Conservation (phyloP, 768 basidiomycete species). For the Leccinellum luteum region DNA sequence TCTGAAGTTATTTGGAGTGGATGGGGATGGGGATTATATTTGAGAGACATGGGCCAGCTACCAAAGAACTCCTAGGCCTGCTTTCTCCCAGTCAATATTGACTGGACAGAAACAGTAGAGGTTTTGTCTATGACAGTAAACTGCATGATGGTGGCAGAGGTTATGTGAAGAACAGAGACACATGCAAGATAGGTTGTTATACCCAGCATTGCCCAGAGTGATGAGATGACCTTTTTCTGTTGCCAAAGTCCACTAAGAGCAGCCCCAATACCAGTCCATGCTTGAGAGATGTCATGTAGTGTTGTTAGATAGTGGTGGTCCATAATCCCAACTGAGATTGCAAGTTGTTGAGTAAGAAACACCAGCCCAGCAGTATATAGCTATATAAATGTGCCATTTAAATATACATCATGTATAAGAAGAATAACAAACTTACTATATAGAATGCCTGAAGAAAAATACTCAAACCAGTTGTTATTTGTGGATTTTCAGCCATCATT, state of each 20-base stretch:
- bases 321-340: slow-evolving; percentile 1
- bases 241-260: slow-evolving; percentile 14
- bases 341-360: slow-evolving; percentile 18
- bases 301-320: slow-evolving; percentile 13
- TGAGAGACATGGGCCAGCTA: too few relatives aligned
- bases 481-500: neutral
- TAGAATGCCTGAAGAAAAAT: slow-evolving; percentile 5
- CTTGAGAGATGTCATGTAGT: slow-evolving; percentile 16
- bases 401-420: too few relatives aligned
- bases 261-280: slow-evolving; percentile 25
- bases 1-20: neutral
- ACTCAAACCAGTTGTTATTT: neutral
- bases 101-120: neutral
- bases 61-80: too few relatives aligned
- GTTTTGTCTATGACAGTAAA: slow-evolving; percentile 12
- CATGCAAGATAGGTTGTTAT: slow-evolving; percentile 16
- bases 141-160: slow-evolving; percentile 22
- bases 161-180: slow-evolving; percentile 19
- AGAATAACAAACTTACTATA: neutral
- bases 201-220: slow-evolving; percentile 8
- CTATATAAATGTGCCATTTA: too few relatives aligned
- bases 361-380: slow-evolving; percentile 18
- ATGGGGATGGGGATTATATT: too few relatives aligned
- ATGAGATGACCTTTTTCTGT: slow-evolving; percentile 14
- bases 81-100: neutral